These are phyloP conservation scores for Apiospora malaysiana DNA, from an alignment of 2,329 filamentous ascomycete species.

Conservation along the genomic window DNA sequence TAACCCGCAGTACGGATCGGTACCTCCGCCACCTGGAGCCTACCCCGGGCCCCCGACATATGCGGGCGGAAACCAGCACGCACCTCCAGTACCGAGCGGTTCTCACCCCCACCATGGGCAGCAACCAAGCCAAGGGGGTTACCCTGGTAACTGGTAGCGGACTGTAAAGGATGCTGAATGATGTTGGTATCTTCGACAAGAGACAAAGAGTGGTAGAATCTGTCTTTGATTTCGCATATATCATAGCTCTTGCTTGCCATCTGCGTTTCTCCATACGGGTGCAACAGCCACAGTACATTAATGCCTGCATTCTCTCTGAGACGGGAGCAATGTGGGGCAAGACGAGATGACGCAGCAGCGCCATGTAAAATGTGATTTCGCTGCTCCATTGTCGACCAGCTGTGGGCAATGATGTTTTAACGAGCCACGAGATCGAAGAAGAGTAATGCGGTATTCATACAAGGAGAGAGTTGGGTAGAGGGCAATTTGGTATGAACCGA, in stretches of 20 bases:
- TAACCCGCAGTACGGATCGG: slow-evolving; percentile 33
- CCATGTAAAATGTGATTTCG: slow-evolving; percentile 4
- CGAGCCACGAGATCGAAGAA: slow-evolving; percentile 15
- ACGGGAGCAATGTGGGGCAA: not conserved
- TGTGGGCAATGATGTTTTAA: not conserved
- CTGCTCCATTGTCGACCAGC: not conserved
- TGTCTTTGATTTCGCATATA: slow-evolving; percentile 19
- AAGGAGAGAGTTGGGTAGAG: slow-evolving; percentile 3
- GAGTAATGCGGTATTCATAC: slow-evolving; percentile 7
- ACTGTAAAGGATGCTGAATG: not conserved
- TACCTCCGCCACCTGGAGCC: slow-evolving; percentile 34
- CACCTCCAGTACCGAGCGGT: slow-evolving; percentile 33
- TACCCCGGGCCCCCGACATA: slow-evolving; percentile 39
- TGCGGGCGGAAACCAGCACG: slow-evolving; percentile 27
- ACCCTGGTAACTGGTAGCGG: slow-evolving; percentile 40
- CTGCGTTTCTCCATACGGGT: slow-evolving; percentile 11
- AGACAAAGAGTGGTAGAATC: slow-evolving; percentile 12
- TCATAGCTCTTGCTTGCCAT: slow-evolving; percentile 16
- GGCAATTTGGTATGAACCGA: slow-evolving; percentile 8
- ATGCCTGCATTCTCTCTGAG: slow-evolving; percentile 17
- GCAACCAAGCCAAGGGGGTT: slow-evolving; percentile 39
- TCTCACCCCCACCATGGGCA: slow-evolving; percentile 37
- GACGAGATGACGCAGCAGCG: not conserved
- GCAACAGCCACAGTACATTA: slow-evolving; percentile 14
- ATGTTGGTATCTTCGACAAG: not conserved